Evolutionary conservation across 23 red algal genomes (phyloP).

Genomic region (Gracilaria domingensis): DNA sequence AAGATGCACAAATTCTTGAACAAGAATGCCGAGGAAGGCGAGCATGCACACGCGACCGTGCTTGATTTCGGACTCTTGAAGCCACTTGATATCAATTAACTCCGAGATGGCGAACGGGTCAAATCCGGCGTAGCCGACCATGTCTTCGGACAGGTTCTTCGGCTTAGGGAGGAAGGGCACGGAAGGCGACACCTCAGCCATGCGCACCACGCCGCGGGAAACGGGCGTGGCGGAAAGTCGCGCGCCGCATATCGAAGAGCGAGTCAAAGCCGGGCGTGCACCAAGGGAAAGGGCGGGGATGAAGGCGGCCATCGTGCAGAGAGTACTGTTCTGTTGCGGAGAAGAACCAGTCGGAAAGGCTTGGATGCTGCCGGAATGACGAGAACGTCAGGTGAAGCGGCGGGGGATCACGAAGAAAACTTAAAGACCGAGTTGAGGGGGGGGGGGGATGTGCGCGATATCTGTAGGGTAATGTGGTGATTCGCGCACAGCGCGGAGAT

Average conservation of each 20-base stretch:
- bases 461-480: neutral
- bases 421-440: neutral
- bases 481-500: neutral
- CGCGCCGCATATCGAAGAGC: conserved; percentile 52
- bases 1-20: conserved; percentile 79
- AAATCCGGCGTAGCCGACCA: conserved; percentile 73
- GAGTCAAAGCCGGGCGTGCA: conserved; percentile 1
- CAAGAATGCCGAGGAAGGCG: conserved; percentile 87
- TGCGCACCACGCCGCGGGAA: conserved; percentile 8
- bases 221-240: conserved; percentile 10
- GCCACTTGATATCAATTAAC: conserved; percentile 84
- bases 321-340: neutral
- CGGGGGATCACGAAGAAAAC: neutral
- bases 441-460: too few species aligned
- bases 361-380: too few species aligned
- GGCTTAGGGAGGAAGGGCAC: conserved; percentile 66
- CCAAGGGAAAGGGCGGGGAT: conserved; percentile 43
- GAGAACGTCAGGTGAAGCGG: neutral
- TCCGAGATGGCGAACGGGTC: conserved; percentile 94
- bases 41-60: conserved; percentile 97
- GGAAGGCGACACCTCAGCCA: conserved; percentile 43
- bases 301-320: conserved; percentile 15
- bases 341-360: neutral
- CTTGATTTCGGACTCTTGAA: conserved; percentile 97
- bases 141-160: conserved; percentile 52